Evolutionary conservation across 225 moss, liverwort and hornwort genomes (phyloP).

Genomic region (Climacium dendroides): DNA sequence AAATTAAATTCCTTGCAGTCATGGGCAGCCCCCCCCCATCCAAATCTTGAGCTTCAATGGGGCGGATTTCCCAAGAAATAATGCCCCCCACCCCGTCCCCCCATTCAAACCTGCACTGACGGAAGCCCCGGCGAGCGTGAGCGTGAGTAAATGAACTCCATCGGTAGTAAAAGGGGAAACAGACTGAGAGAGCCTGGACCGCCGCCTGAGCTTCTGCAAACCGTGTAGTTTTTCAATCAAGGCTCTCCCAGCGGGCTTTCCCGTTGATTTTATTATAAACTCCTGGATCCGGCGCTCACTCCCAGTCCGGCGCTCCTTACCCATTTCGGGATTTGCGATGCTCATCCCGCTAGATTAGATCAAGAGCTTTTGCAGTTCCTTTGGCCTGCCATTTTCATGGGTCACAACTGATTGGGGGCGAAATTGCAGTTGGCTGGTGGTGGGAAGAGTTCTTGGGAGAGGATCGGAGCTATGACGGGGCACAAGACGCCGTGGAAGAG

Average conservation of each 20-base stretch:
- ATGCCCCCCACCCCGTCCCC: no score
- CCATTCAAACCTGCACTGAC: no score
- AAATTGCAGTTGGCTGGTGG: not conserved
- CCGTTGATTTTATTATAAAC: not conserved
- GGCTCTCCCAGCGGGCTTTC: not conserved
- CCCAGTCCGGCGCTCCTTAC: not conserved
- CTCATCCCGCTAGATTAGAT: not conserved
- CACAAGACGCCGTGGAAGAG: conserved; percentile 2
- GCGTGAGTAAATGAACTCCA: not conserved
- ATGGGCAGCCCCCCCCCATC: not conserved
- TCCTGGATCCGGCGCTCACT: not conserved
- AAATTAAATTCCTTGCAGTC: not conserved
- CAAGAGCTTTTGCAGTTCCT: no score
- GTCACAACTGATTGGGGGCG: not conserved
- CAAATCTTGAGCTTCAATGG: not conserved
- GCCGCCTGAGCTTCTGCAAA: not conserved
- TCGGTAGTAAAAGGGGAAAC: not conserved
- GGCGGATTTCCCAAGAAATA: not conserved
- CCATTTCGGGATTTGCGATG: not conserved
- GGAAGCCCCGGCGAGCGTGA: no score
- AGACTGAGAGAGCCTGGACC: not conserved
- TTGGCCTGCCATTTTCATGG: not conserved
- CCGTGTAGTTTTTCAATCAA: not conserved
- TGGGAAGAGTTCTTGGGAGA: not conserved
- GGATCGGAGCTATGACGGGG: conserved; percentile 1